Evolutionary conservation across 73 alveolate species (phyloP), one percentile per base, ranked within the genome.

Genomic region (Tetrahymena thermophila): DNA sequence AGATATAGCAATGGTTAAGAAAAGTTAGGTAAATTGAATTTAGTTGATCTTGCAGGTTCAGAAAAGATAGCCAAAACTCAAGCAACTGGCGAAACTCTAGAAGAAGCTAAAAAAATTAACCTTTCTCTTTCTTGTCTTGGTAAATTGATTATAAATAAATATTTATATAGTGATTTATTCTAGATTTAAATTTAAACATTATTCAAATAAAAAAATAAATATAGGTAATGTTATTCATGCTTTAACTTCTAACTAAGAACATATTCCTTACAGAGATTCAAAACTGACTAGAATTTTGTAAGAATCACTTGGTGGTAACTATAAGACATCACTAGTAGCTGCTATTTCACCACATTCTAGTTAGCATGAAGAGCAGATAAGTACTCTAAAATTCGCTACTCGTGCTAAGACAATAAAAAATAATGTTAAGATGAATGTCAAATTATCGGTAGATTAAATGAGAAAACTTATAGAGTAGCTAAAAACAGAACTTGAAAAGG

Each of bases 1-100:
- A 97, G 96, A 71, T 95, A 94, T 42, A 96, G 98, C 21, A 97
- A 98, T 94, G 98, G 96, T 44, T 94, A 97, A 35, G 97, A 96
- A 31, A 56, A 96, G 85, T 93, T 95, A 84, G 58, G 99, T 34
- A 98, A 98, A 94, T 94, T 99, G 34, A 98, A 99, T 94, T 94
- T 98, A 55, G 99, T 99, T 34, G 99, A 99, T 98, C 98, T 99
- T 93, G 98, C 99, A 31, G 99, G 99, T 11, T 97, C 99, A 93
- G 99, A 99, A 96, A 97, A 98, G 93, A 98, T 98, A n/a, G 95
- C 98, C 44, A 96, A 98, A 96, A 98, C 99, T 34, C 99, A 99
- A n/a, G 98, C 98, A 37, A 97, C 97, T 43, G 99, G 99, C 31
- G 99, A 98, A 85, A 97, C 99, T 57, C 96, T 99, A 55, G 97